phyloP scores from a whole-genome alignment of 306 rosid species.

The Acmispon strigosus region DNA sequence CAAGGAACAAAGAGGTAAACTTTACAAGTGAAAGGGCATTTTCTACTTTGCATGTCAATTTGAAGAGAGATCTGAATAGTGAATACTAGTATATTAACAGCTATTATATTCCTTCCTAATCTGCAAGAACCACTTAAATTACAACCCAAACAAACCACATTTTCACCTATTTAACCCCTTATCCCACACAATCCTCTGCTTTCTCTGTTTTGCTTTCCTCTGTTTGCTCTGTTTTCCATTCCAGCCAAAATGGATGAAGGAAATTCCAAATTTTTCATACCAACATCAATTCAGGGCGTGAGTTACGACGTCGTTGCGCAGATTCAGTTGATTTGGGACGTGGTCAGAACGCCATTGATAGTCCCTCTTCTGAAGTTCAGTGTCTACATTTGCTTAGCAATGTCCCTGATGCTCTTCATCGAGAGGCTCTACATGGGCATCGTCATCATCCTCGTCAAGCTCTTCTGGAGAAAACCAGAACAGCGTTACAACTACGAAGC shows the following conservation, averaged over 20 bases:
- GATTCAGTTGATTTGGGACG: constrained; percentile 59
- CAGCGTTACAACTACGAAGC: constrained; percentile 55
- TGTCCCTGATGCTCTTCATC: constrained; percentile 79
- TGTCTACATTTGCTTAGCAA: constrained; percentile 54
- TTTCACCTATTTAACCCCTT: not conserved
- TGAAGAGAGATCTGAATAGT: too few relatives aligned
- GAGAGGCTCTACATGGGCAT: constrained; percentile 86
- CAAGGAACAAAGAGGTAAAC: not conserved
- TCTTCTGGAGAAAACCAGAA: constrained; percentile 82
- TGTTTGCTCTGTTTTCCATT: not conserved
- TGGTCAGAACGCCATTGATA: constrained; percentile 67
- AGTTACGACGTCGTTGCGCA: constrained; percentile 45
- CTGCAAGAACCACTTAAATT: not conserved
- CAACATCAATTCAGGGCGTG: constrained; percentile 41
- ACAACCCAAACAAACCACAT: not conserved
- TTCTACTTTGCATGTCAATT: not conserved
- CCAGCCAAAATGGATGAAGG: constrained; percentile 40
- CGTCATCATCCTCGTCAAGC: constrained; percentile 64
- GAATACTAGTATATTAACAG: too few relatives aligned
- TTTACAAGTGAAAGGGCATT: too few relatives aligned
- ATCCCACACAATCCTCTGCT: not conserved
- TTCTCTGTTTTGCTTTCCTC: not conserved
- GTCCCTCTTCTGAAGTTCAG: constrained; percentile 55
- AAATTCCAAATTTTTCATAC: constrained; percentile 32
- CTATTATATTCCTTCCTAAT: not conserved